These are phyloP conservation scores for Boletus sp. DNA, from an alignment of 768 basidiomycete species.

Conservation along the genomic window DNA sequence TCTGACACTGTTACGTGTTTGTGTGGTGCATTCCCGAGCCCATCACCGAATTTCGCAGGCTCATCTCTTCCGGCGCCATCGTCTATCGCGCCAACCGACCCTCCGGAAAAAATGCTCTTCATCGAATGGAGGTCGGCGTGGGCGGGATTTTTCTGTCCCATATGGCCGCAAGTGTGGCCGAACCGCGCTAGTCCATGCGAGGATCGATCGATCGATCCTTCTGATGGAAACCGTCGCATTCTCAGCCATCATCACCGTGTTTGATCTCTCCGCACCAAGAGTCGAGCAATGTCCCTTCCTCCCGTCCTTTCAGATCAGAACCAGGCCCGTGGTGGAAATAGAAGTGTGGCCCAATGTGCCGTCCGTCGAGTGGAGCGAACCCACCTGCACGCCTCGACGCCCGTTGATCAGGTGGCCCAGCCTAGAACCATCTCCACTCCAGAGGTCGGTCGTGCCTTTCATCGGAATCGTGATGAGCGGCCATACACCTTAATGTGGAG, in stretches of 20 bases:
- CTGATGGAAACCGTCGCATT: constrained; percentile 29
- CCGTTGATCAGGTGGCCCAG: neutral
- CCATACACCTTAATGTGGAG: neutral
- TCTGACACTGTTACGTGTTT: constrained; percentile 29
- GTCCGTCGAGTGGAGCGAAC: neutral
- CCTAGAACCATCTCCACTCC: neutral
- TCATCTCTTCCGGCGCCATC: constrained; percentile 13
- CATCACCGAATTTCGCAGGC: constrained; percentile 12
- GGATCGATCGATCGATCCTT: constrained; percentile 27
- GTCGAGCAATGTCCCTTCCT: constrained; percentile 1
- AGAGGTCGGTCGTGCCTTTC: constrained; percentile 3
- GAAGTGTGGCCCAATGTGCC: neutral
- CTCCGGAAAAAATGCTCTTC: constrained; percentile 2
- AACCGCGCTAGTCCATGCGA: constrained; percentile 19
- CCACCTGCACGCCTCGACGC: neutral
- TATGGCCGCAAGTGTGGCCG: neutral
- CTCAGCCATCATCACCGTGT: constrained; percentile 10
- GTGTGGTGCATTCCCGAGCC: constrained; percentile 2
- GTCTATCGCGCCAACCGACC: constrained; percentile 2
- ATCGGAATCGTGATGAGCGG: constrained; percentile 5
- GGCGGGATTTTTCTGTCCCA: constrained; percentile 1
- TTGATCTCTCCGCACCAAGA: constrained; percentile 6
- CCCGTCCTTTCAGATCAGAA: neutral
- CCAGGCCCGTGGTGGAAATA: neutral
- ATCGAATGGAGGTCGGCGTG: neutral